Evolutionary conservation across 805 yeast species (phyloP).

Genomic region (Torulaspora microellipsoides): DNA sequence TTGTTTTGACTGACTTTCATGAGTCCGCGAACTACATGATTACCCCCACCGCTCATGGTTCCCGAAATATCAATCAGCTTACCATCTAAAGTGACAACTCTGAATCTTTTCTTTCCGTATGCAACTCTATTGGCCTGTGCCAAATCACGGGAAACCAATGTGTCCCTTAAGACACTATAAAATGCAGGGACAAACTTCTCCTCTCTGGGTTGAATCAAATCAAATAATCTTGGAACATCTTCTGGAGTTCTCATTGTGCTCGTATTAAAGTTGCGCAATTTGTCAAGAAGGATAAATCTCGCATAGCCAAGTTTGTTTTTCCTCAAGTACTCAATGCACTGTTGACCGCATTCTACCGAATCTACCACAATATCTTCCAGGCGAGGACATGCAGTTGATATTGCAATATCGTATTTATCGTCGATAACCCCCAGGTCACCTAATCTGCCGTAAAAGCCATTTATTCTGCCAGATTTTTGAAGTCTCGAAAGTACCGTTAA

Average conservation of each 20-base stretch:
- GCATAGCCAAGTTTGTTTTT: conserved; percentile 85
- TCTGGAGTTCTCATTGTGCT: conserved; percentile 63
- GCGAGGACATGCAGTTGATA: conserved; percentile 91
- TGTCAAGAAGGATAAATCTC: conserved; percentile 73
- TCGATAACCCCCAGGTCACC: conserved; percentile 94
- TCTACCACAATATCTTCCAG: conserved; percentile 93
- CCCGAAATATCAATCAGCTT: conserved; percentile 89
- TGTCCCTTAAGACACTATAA: conserved; percentile 79
- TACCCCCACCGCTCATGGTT: conserved; percentile 96
- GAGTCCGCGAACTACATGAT: conserved; percentile 60
- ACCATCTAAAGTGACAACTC: conserved; percentile 92
- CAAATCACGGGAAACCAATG: conserved; percentile 77
- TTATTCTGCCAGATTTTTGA: conserved; percentile 73
- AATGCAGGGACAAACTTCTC: conserved; percentile 78
- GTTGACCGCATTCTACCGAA: conserved; percentile 62
- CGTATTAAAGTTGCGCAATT: conserved; percentile 60
- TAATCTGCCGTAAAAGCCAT: conserved; percentile 82
- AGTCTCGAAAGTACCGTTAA: conserved; percentile 62
- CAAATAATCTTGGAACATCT: conserved; percentile 76
- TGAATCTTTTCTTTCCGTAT: conserved; percentile 70
- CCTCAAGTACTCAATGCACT: conserved; percentile 77
- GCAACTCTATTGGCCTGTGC: conserved; percentile 85
- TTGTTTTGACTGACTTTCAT: conserved; percentile 49
- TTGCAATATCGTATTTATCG: conserved; percentile 83
- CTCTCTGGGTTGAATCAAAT: conserved; percentile 66